A percentile compares a stretch with the other conserved stretches of the same genome.
phyloP scores from a whole-genome alignment of 768 basidiomycete genomes.

The Cystofilobasidium bisporidii region DNA sequence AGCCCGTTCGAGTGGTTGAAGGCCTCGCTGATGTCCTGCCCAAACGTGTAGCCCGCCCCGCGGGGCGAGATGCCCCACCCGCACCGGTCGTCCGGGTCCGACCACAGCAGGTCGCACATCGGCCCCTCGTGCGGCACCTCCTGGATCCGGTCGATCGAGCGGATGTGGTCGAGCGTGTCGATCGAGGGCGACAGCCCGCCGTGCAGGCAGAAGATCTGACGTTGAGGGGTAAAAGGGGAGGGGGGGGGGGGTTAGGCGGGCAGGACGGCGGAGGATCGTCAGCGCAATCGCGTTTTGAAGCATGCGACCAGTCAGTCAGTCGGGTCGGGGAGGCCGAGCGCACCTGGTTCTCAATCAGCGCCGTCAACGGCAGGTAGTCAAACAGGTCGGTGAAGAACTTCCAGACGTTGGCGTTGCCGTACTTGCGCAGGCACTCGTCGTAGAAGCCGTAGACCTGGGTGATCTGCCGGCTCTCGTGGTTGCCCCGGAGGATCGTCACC shows the following conservation, averaged over 20 bases:
- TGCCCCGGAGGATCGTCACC: constrained; percentile 93
- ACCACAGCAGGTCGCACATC: constrained; percentile 99
- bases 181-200: constrained; percentile 97
- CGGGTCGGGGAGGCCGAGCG: constrained; percentile 40
- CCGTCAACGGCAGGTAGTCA: constrained; percentile 93
- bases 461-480: constrained; percentile 98
- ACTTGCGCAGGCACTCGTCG: constrained; percentile 98
- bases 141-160: constrained; percentile 96
- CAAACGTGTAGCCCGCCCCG: constrained; percentile 97
- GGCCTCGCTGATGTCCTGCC: constrained; percentile 66
- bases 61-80: constrained; percentile 99
- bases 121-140: constrained; percentile 99
- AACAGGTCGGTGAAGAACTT: constrained; percentile 98
- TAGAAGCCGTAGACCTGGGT: constrained; percentile 99
- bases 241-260: not conserved
- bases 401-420: constrained; percentile 99
- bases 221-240: no score
- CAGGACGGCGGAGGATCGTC: not conserved
- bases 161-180: constrained; percentile 98
- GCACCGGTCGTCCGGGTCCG: constrained; percentile 96
- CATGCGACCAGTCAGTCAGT: no score
- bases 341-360: constrained; percentile 98
- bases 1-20: constrained; percentile 88
- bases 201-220: constrained; percentile 94
- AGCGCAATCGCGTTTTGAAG: no score